A percentile compares a stretch with the other conserved stretches of the same genome.
phyloP scores from a whole-genome alignment of 257 asterid genomes.

The Solanum raphanifolium region DNA sequence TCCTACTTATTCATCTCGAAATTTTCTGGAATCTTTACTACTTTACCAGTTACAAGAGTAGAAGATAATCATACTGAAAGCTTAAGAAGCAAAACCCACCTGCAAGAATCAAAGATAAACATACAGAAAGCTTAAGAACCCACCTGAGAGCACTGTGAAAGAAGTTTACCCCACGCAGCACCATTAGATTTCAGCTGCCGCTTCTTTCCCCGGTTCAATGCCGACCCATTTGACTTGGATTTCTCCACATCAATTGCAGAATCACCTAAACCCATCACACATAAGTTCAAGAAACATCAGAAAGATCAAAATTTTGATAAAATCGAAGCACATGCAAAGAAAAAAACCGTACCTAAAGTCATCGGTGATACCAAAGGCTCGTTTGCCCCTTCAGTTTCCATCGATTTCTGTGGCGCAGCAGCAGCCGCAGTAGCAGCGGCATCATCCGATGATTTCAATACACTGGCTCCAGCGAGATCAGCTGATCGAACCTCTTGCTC shows the following conservation, averaged over 20 bases:
- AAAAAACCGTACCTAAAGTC: slow-evolving; percentile 6
- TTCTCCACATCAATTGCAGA: slow-evolving; percentile 30
- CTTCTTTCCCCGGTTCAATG: slow-evolving; percentile 30
- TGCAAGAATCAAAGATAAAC: background rate
- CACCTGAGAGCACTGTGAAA: slow-evolving; percentile 66
- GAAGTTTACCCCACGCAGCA: slow-evolving; percentile 76
- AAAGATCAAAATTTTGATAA: slow-evolving; percentile 1
- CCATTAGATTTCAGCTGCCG: slow-evolving; percentile 43
- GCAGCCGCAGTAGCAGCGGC: background rate
- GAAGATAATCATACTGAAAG: background rate
- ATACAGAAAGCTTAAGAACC: background rate
- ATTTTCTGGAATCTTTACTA: background rate
- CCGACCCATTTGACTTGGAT: slow-evolving; percentile 23
- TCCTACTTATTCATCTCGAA: background rate
- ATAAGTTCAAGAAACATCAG: background rate
- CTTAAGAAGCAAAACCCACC: slow-evolving; percentile 25
- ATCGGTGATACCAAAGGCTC: slow-evolving; percentile 16
- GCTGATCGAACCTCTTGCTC: slow-evolving; percentile 50
- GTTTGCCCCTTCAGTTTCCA: slow-evolving; percentile 36
- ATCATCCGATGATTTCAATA: slow-evolving; percentile 21
- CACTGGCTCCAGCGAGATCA: slow-evolving; percentile 32
- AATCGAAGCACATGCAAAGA: slow-evolving; percentile 16
- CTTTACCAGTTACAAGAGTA: background rate
- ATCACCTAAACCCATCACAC: slow-evolving; percentile 26
- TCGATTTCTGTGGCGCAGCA: slow-evolving; percentile 21